A percentile compares a stretch with the other conserved stretches of the same genome.
phyloP scores from a whole-genome alignment of 176 grass and related monocot species.

The Juncus effusus region DNA sequence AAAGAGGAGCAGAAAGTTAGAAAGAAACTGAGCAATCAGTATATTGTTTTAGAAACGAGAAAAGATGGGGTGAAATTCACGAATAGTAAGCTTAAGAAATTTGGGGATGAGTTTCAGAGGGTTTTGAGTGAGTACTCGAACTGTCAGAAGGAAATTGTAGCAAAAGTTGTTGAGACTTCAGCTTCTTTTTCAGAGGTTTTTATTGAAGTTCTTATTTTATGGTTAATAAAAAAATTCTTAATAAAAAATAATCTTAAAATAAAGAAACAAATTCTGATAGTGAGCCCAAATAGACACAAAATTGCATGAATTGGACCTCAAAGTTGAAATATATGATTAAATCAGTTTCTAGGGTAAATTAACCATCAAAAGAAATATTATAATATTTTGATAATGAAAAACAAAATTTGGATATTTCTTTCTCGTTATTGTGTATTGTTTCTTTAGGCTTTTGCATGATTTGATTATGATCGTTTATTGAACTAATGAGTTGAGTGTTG shows the following conservation, averaged over 20 bases:
- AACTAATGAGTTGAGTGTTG: too few species aligned
- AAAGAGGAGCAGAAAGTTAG: slow-evolving; percentile 98
- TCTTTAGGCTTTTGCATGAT: too few species aligned
- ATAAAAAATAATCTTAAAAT: too few species aligned
- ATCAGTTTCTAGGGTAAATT: too few species aligned
- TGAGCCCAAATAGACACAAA: neutral
- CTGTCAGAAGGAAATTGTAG: slow-evolving; percentile 78
- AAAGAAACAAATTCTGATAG: too few species aligned
- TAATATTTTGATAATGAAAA: too few species aligned
- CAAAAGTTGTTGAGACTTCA: slow-evolving; percentile 59
- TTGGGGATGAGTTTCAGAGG: slow-evolving; percentile 87
- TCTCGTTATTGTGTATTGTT: too few species aligned
- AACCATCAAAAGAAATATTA: too few species aligned
- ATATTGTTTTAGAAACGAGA: slow-evolving; percentile 92
- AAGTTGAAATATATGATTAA: too few species aligned
- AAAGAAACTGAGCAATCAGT: slow-evolving; percentile 67
- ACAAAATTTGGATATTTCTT: too few species aligned
- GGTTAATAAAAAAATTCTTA: neutral
- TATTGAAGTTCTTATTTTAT: slow-evolving; percentile 12
- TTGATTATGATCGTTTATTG: too few species aligned
- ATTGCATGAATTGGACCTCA: too few species aligned
- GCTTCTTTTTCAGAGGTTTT: slow-evolving; percentile 72
- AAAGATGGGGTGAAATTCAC: slow-evolving; percentile 98
- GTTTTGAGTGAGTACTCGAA: slow-evolving; percentile 53
- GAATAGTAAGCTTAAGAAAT: slow-evolving; percentile 80